Conservation (phyloP, 495 filamentous ascomycete species). For the Aspergillus taichungensis region DNA sequence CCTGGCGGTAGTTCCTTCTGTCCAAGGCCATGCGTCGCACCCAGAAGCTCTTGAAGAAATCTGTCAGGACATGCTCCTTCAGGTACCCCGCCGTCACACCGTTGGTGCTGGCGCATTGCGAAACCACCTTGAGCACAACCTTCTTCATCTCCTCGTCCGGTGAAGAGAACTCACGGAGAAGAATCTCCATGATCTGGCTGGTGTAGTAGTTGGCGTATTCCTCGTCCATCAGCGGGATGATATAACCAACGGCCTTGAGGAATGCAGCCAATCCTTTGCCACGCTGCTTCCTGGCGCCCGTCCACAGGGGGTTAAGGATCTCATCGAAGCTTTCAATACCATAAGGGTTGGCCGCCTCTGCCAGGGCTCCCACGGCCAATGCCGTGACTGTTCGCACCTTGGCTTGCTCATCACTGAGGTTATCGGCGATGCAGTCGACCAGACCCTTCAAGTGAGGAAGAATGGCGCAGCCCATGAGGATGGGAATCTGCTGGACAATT, state of each 20-base stretch:
- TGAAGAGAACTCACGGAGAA: slow-evolving; percentile 89
- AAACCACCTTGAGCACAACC: slow-evolving; percentile 93
- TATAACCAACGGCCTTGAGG: slow-evolving; percentile 94
- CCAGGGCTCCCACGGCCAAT: slow-evolving; percentile 89
- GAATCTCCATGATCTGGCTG: slow-evolving; percentile 96
- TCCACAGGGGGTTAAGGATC: slow-evolving; percentile 96
- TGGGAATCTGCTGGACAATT: slow-evolving; percentile 99
- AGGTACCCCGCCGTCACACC: slow-evolving; percentile 92
- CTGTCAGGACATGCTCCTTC: slow-evolving; percentile 86
- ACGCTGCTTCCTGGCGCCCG: slow-evolving; percentile 86
- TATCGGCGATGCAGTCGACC: slow-evolving; percentile 92
- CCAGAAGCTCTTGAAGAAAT: slow-evolving; percentile 99
- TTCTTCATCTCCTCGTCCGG: slow-evolving; percentile 99
- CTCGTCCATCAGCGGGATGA: slow-evolving; percentile 98
- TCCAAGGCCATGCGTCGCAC: slow-evolving; percentile 93
- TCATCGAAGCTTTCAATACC: slow-evolving; percentile 99
- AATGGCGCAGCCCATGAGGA: slow-evolving; percentile 96
- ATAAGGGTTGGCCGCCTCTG: slow-evolving; percentile 94
- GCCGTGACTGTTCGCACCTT: slow-evolving; percentile 95
- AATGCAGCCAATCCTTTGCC: slow-evolving; percentile 95
- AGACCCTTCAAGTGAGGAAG: slow-evolving; percentile 92
- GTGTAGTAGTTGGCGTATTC: slow-evolving; percentile 99
- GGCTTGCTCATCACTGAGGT: slow-evolving; percentile 93
- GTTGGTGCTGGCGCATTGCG: slow-evolving; percentile 90
- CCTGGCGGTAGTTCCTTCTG: slow-evolving; percentile 92